Base-by-base conservation (phyloP, 768 basidiomycete genomes). In the Pseudohyphozyma bogoriensis region DNA sequence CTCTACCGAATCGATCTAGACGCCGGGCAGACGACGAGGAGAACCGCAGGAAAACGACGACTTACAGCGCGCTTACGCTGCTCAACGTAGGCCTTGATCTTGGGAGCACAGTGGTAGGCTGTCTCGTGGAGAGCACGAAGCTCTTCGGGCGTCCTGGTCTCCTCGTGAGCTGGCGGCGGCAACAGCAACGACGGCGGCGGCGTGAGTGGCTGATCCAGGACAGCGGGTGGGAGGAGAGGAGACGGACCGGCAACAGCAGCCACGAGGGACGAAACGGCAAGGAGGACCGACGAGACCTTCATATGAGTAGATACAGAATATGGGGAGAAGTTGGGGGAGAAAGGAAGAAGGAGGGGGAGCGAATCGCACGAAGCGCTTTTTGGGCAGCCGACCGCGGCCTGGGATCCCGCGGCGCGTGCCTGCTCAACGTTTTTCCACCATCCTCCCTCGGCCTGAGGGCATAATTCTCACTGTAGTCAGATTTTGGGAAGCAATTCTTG, bases 61-160 rank as follows among this genome's bases (percentile, higher is more conserved):
- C 66, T 52, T 24, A 67, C 66, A 29, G 55, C 56, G 16, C 51
- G 62, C 59, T 59, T 67, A 31, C 60, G 61, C 59, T 58, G 49
- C 31, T 62, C 65, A 4, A 56, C 50, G 42, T 69, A 67, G 16
- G 67, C 67, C 15, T 67, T 69, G 50, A 67, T 61, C 55, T 58
- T 51, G 15, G 72, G 72, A 3, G 70, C 71, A 50, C 72, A 73
- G 45, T 68, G 67, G 62, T 68, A 70, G 51, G 67, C 60, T 28
- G 65, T 62, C 44, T 67, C 60, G 52, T 71, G 65, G 37, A 70
- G 63, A 24, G 49, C 56, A 22, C 62, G 42, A 33, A 68, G 61
- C 45, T 70, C 59, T n/a, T 71, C 67, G 28, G 69, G 60, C 3
- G 66, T 68, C 46, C 55, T 50, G 36, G 45, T 28, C 15, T 29